Percentiles rank a stretch among this genome's conserved stretches.
Evolutionary conservation across 2,329 filamentous ascomycete genomes (phyloP).

Genomic region (Colletotrichum orbiculare): DNA sequence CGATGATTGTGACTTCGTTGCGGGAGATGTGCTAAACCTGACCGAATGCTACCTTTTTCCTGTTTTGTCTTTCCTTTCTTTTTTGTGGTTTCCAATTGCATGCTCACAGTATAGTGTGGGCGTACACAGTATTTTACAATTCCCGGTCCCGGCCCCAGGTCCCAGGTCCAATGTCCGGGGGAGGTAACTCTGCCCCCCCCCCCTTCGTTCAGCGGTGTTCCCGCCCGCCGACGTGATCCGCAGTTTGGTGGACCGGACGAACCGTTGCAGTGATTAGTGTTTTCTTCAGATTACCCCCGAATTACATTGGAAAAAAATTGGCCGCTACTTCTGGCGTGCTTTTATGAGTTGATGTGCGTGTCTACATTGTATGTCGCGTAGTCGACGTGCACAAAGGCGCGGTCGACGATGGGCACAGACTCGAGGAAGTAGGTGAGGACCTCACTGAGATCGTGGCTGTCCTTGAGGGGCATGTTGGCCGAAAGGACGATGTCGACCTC

Average conservation of each 20-base stretch:
- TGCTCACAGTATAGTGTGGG: too few species aligned
- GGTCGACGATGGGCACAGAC: slow-evolving; percentile 81
- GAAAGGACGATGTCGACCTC: slow-evolving; percentile 86
- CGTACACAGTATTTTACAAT: too few species aligned
- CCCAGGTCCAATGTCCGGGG: too few species aligned
- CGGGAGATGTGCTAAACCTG: slow-evolving; percentile 6
- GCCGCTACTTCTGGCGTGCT: too few species aligned
- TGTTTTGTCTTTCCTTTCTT: neutral
- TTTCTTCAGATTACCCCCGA: too few species aligned
- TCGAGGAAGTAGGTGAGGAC: slow-evolving; percentile 86
- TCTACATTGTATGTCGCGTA: slow-evolving; percentile 72
- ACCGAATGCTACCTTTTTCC: neutral
- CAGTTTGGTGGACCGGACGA: neutral
- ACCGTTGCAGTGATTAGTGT: too few species aligned
- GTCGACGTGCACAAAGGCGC: slow-evolving; percentile 76
- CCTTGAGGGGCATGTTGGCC: slow-evolving; percentile 77
- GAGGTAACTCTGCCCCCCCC: too few species aligned
- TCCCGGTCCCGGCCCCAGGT: too few species aligned
- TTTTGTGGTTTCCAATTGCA: neutral
- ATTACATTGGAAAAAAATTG: too few species aligned
- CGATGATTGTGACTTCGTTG: slow-evolving; percentile 1
- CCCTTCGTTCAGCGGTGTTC: neutral
- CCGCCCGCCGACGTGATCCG: neutral
- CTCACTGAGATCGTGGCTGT: slow-evolving; percentile 84
- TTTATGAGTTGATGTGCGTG: slow-evolving; percentile 64